Conservation (phyloP, 768 basidiomycete species). For the Trametes punicea region DNA sequence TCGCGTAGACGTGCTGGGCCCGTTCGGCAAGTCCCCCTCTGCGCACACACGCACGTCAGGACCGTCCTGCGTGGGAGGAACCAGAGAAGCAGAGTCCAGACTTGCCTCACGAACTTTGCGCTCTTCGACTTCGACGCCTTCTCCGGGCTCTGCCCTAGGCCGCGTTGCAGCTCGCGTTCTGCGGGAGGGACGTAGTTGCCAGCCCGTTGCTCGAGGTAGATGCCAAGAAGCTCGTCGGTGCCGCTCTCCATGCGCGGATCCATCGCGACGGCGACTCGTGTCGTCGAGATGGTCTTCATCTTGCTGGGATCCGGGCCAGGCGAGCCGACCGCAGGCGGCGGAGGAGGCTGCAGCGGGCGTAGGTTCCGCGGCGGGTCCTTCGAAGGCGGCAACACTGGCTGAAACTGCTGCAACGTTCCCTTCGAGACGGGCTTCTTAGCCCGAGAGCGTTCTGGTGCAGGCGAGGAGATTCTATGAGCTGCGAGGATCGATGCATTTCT, state of each 20-base stretch:
- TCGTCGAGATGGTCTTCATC: constrained; percentile 48
- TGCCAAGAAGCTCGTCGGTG: constrained; percentile 48
- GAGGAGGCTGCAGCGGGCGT: constrained; percentile 14
- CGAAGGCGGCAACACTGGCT: not conserved
- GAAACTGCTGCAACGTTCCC: not conserved
- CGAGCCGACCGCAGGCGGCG: constrained; percentile 1
- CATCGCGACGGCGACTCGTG: constrained; percentile 48
- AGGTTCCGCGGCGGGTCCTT: constrained; percentile 1
- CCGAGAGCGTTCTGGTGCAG: not conserved
- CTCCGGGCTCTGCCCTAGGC: constrained; percentile 56
- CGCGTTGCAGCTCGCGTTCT: constrained; percentile 43
- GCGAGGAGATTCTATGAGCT: not conserved
- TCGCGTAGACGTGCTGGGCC: constrained; percentile 42
- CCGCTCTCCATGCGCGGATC: constrained; percentile 51
- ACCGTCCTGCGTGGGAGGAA: not conserved
- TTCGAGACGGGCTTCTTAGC: not conserved
- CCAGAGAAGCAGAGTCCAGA: constrained; percentile 1
- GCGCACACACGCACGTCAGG: too few species aligned
- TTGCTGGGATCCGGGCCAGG: constrained; percentile 17
- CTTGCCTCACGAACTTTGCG: constrained; percentile 48
- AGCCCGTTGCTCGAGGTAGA: constrained; percentile 49
- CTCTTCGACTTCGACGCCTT: constrained; percentile 43
- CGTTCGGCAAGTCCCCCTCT: constrained; percentile 60
- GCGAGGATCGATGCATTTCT: constrained; percentile 1
- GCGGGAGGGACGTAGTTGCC: constrained; percentile 34